These are phyloP conservation scores for Penicillium sp. DNA, from an alignment of 2,329 filamentous ascomycete species.

Conservation along the genomic window DNA sequence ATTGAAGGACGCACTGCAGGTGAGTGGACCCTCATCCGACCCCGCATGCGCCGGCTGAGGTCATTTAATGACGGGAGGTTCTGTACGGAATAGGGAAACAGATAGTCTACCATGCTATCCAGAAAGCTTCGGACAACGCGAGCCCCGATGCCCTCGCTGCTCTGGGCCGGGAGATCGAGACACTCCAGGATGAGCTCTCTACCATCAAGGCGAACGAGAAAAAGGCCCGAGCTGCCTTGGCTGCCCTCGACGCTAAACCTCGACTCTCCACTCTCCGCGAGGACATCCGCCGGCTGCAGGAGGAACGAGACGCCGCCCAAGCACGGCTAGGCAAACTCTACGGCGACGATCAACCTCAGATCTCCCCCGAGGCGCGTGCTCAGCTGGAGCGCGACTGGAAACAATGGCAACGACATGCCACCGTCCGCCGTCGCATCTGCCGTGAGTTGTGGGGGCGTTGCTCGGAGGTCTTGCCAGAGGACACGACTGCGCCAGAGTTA, in stretches of 20 bases:
- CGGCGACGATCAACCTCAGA: conserved; percentile 42
- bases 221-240: conserved; percentile 50
- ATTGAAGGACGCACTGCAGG: conserved; percentile 61
- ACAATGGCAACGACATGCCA: conserved; percentile 45
- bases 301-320: conserved; percentile 46
- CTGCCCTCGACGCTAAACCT: conserved; percentile 51
- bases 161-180: conserved; percentile 53
- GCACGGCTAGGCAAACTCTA: conserved; percentile 46
- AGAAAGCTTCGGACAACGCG: conserved; percentile 54
- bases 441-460: conserved; percentile 55
- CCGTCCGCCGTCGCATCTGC: conserved; percentile 51
- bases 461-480: conserved; percentile 51
- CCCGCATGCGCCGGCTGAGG: background rate
- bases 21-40: conserved; percentile 28
- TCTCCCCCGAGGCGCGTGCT: conserved; percentile 53
- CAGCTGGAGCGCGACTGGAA: conserved; percentile 51
- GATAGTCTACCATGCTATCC: conserved; percentile 59
- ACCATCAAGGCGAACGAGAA: conserved; percentile 52
- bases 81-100: conserved; percentile 55
- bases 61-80: background rate
- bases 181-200: conserved; percentile 50
- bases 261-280: conserved; percentile 54
- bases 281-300: conserved; percentile 47
- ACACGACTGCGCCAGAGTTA: conserved; percentile 51
- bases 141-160: conserved; percentile 52